Percentiles rank a stretch among this genome's conserved stretches.
Evolutionary conservation across 1,139 yeast genomes (phyloP).

Genomic region (Arxiozyma telluris): DNA sequence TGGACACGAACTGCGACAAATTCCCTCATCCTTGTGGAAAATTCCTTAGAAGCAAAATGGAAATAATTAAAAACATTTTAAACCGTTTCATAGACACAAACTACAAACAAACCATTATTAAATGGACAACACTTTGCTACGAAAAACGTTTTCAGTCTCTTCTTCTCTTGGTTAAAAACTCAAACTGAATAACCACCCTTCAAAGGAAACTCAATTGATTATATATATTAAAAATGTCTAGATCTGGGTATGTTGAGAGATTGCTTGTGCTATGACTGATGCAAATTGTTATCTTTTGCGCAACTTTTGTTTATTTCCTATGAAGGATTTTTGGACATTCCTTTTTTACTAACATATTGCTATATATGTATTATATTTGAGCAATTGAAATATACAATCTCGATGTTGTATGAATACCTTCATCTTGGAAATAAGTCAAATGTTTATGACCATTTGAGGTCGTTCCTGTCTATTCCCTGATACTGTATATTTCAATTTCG

Average conservation of each 20-base stretch:
- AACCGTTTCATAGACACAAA: not conserved
- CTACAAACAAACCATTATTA: not conserved
- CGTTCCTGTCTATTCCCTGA: not conserved
- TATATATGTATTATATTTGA: not conserved
- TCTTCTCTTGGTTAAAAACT: not conserved
- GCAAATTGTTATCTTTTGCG: not conserved
- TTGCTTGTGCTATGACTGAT: not conserved
- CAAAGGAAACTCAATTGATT: not conserved
- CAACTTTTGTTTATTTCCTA: no score
- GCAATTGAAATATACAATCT: not conserved
- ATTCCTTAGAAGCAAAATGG: not conserved
- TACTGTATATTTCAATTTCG: not conserved
- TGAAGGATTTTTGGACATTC: not conserved
- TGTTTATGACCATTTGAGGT: not conserved
- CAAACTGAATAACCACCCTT: not conserved
- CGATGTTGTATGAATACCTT: not conserved
- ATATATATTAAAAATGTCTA: slow-evolving; percentile 19
- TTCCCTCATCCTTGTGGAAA: not conserved
- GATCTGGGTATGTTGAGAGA: slow-evolving; percentile 30
- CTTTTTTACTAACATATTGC: slow-evolving; percentile 1
- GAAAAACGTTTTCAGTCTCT: no score
- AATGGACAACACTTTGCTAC: not conserved
- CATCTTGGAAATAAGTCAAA: not conserved
- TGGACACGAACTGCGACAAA: not conserved
- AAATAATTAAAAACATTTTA: no score